Evolutionary conservation across 495 filamentous ascomycete species (phyloP), one percentile per base, ranked within the genome.

Genomic region (Talaromyces proteolyticus): DNA sequence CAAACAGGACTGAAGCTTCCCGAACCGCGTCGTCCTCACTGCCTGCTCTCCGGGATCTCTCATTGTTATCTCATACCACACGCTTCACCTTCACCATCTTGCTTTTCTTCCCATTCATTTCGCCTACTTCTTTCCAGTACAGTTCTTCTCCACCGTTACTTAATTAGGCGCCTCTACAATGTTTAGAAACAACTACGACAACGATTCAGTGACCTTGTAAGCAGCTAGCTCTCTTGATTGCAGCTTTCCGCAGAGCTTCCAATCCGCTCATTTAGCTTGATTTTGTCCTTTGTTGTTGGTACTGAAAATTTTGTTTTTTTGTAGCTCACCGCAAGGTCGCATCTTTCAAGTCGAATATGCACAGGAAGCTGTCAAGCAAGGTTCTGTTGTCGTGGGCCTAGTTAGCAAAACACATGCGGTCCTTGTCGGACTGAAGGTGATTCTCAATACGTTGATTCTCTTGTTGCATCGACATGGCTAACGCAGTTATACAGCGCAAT

Each of bases 161-260:
- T n/a, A n/a, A n/a, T n/a, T n/a, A n/a, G n/a, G n/a, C n/a, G n/a
- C n/a, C n/a, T n/a, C n/a, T n/a, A n/a, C n/a, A n/a, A 98, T 98
- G 93, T 98, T 98, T 77, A 82, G 93, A 73, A 98, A 98, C 77
- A 96, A 97, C 73, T 98, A 98, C 79, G 93, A 98, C 75, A 98
- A 97, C 81, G 93, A 98, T 75, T 91, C 91, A 26, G 92, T 98
- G 71, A 98, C 93, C 74, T 98, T 97, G 91, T 96, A 80, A 73
- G 80, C 69, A 57, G 53, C 47, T n/a, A n/a, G n/a, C n/a, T n/a
- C n/a, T 37, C 26, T 47, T 37, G 47, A 39, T 59, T 52, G 47
- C 38, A 44, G 47, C 50, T 47, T 16, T 40, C 53, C 51, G 42
- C 38, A 49, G 50, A 62, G 53, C 58, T 58, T n/a, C n/a, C n/a